A percentile compares a stretch with the other conserved stretches of the same genome.
phyloP scores from a whole-genome alignment of 2,329 filamentous ascomycete species.

The Chrysoporthe deuterocubensis region DNA sequence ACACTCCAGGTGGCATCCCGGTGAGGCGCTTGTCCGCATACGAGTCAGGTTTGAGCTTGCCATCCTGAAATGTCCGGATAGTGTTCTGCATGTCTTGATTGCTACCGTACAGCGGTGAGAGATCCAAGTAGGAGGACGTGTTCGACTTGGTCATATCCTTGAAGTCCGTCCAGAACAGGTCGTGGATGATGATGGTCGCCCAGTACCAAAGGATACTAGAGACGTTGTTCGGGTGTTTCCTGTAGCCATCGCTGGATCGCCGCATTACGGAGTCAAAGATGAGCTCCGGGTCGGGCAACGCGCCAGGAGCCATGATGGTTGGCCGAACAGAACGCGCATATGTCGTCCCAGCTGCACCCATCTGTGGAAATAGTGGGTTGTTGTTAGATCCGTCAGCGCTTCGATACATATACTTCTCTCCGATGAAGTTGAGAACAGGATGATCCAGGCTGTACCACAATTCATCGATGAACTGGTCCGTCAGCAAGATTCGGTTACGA shows the following conservation, averaged over 20 bases:
- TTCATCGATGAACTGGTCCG: slow-evolving; percentile 68
- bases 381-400: slow-evolving; percentile 74
- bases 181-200: slow-evolving; percentile 75
- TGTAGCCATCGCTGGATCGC: slow-evolving; percentile 48
- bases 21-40: slow-evolving; percentile 73
- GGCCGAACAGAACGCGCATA: slow-evolving; percentile 70
- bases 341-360: slow-evolving; percentile 69
- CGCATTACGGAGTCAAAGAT: slow-evolving; percentile 68
- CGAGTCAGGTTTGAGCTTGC: slow-evolving; percentile 72
- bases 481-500: slow-evolving; percentile 63
- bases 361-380: slow-evolving; percentile 66
- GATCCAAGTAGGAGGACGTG: slow-evolving; percentile 73
- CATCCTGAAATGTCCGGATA: slow-evolving; percentile 72
- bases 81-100: slow-evolving; percentile 68
- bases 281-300: slow-evolving; percentile 67
- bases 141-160: slow-evolving; percentile 63
- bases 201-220: slow-evolving; percentile 75
- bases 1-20: slow-evolving; percentile 73
- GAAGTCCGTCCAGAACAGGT: slow-evolving; percentile 70
- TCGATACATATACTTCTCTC: slow-evolving; percentile 67
- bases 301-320: slow-evolving; percentile 61
- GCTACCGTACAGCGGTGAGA: slow-evolving; percentile 73
- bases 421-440: slow-evolving; percentile 69
- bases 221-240: slow-evolving; percentile 70
- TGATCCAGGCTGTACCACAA: slow-evolving; percentile 76